Conservation (phyloP, 139 green algal genomes). For the Marvania coccoides region DNA sequence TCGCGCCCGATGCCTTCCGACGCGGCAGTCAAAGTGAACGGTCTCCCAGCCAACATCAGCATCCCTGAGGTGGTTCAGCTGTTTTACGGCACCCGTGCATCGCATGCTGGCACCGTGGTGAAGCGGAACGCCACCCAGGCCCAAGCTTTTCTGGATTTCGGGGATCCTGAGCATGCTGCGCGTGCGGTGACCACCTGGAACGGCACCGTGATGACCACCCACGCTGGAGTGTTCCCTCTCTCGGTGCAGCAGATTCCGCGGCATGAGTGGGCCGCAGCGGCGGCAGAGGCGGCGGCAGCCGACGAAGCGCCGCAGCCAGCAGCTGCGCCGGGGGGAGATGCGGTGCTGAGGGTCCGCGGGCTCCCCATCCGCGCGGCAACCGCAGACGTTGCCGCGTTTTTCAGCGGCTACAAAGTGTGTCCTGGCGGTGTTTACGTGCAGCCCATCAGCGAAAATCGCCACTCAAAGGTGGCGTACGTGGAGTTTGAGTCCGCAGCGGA, state of each 20-base stretch:
- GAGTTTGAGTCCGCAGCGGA: slow-evolving; percentile 77
- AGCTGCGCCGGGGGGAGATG: too few species aligned
- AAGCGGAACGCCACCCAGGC: not conserved
- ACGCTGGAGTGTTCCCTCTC: slow-evolving; percentile 17
- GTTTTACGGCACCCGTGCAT: slow-evolving; percentile 16
- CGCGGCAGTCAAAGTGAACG: slow-evolving; percentile 7
- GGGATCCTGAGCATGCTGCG: slow-evolving; percentile 44
- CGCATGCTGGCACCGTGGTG: not conserved
- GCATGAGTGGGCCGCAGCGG: not conserved
- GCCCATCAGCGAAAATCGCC: slow-evolving; percentile 59
- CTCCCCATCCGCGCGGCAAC: slow-evolving; percentile 55
- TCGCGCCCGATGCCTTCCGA: not conserved
- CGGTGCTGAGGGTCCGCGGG: slow-evolving; percentile 62
- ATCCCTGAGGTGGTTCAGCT: slow-evolving; percentile 20
- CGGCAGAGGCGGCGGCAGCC: not conserved
- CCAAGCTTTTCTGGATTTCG: slow-evolving; percentile 72
- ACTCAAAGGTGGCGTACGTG: slow-evolving; percentile 78
- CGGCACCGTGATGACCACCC: slow-evolving; percentile 22
- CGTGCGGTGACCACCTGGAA: slow-evolving; percentile 32
- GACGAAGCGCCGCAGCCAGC: not conserved
- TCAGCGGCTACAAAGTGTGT: slow-evolving; percentile 45
- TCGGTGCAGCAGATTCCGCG: not conserved
- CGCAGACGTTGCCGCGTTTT: slow-evolving; percentile 58
- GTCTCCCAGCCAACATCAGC: slow-evolving; percentile 14
- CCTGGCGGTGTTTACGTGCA: slow-evolving; percentile 69